These are phyloP conservation scores for Aspergillus cavernicola DNA, from an alignment of 495 filamentous ascomycete genomes.

Conservation along the genomic window DNA sequence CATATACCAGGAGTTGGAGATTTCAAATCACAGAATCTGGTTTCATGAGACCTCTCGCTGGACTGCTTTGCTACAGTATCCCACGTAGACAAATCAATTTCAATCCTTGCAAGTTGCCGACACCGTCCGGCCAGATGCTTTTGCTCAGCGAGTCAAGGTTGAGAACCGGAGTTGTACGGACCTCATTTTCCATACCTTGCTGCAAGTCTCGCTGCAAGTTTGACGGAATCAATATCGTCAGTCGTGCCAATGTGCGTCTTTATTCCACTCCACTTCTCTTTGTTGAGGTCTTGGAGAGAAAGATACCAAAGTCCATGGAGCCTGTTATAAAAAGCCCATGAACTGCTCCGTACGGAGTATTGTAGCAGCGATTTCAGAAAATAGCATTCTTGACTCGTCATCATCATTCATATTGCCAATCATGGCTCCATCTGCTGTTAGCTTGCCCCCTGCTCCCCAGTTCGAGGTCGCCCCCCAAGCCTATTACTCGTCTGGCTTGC, in stretches of 20 bases:
- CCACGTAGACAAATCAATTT: slow-evolving; percentile 2
- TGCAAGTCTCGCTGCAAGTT: slow-evolving; percentile 5
- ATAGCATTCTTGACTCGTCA: background rate
- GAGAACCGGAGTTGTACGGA: slow-evolving; percentile 1
- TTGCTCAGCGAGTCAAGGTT: slow-evolving; percentile 6
- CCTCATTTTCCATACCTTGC: slow-evolving; percentile 4
- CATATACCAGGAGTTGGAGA: background rate
- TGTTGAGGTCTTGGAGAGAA: background rate
- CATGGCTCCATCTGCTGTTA: slow-evolving; percentile 10
- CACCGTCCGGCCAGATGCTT: background rate
- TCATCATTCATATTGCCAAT: slow-evolving; percentile 6
- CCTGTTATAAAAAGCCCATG: slow-evolving; percentile 10
- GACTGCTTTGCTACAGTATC: background rate
- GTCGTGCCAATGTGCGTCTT: slow-evolving; percentile 7
- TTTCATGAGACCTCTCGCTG: background rate
- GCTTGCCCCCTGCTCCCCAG: background rate
- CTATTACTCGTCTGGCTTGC: slow-evolving; percentile 15
- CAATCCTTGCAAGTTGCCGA: slow-evolving; percentile 9
- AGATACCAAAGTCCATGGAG: slow-evolving; percentile 2
- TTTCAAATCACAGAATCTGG: slow-evolving; percentile 10
- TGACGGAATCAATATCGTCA: slow-evolving; percentile 2
- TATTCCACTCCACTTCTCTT: background rate
- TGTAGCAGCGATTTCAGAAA: background rate
- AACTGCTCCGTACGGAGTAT: background rate
- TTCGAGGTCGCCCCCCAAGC: slow-evolving; percentile 7